A percentile compares a stretch with the other conserved stretches of the same genome.
phyloP scores from a whole-genome alignment of 805 yeast species.

The Ogataea allantospora region DNA sequence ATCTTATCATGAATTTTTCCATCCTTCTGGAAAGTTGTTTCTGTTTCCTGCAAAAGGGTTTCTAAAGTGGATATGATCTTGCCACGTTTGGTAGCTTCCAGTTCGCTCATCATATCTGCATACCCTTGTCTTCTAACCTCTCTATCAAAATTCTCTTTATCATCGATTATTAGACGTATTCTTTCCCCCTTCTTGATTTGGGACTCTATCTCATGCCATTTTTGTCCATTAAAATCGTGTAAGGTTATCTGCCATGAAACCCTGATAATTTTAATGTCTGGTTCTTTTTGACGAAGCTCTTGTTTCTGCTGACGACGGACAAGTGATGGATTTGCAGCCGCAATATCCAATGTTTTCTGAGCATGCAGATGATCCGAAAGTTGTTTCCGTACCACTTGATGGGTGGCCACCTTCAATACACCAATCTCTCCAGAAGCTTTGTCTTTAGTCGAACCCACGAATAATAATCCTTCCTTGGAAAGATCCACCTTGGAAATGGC shows the following conservation, averaged over 20 bases:
- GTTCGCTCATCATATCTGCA: constrained; percentile 24
- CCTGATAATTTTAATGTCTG: constrained; percentile 44
- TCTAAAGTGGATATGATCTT: constrained; percentile 32
- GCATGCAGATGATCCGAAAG: constrained; percentile 29
- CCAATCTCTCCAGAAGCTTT: constrained; percentile 14
- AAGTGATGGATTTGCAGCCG: constrained; percentile 15
- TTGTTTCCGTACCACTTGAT: constrained; percentile 26
- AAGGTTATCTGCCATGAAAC: constrained; percentile 57
- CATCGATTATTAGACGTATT: constrained; percentile 42
- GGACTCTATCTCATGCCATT: constrained; percentile 46
- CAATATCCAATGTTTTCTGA: constrained; percentile 18
- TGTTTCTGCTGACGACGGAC: constrained; percentile 11
- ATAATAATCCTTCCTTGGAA: constrained; percentile 25
- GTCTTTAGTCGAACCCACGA: constrained; percentile 20
- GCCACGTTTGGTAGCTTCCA: constrained; percentile 36
- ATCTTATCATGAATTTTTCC: constrained; percentile 21
- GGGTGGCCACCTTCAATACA: constrained; percentile 28
- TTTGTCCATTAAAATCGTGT: constrained; percentile 52
- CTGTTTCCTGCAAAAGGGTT: constrained; percentile 26
- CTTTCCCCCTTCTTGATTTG: constrained; percentile 44
- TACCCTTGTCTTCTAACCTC: constrained; percentile 12
- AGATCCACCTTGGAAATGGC: constrained; percentile 21
- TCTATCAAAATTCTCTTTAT: constrained; percentile 30
- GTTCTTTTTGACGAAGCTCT: constrained; percentile 12
- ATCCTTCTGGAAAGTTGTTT: constrained; percentile 25